Base-by-base conservation (phyloP, 257 asterid genomes). In the Orobanche coerulescens region DNA sequence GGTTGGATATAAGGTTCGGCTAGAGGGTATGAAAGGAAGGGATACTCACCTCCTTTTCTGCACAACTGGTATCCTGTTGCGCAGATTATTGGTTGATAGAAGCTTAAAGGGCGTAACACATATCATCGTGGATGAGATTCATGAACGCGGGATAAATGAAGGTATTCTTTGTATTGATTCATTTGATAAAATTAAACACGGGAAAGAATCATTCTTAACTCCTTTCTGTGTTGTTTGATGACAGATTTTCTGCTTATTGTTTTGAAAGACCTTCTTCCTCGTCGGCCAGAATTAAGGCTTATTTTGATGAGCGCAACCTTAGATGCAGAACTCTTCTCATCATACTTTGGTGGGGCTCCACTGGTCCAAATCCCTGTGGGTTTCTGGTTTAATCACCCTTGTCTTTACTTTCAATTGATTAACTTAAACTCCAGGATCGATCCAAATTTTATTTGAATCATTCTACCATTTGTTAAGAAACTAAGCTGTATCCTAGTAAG, bases 71-170 rank as follows among this genome's bases (percentile, higher is more conserved):
- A 88, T 92, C 79, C 78, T 92, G 74, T 71, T 92, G 68, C 90
- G 98, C 74, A 78, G 95, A 74, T 79, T 92, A 63, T 76, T 82
- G 61, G 81, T 84, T 37, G 97, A 92, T 73, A 75, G 89, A 81
- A 83, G 68, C 73, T 83, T 92, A 78, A 92, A 86, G 74, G 95
- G 86, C 16, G 85, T 89, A 58, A 86, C 98, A 52, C 95, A 92
- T 76, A 83, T 92, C 58, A 80, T 92, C 28, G 91, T 92, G 61
- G 98, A 92, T 71, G 98, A 92, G 79, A 90, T 92, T 73, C 98
- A 92, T 77, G 98, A 92, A 65, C 98, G 97, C 56, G 98, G 97
- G 77, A 82, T 92, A 58, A 92, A 92, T 75, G 98, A 92, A 84
- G 98, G 98, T 88, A 66, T 73, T 14, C 43, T 26, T 68, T 49